These are phyloP conservation scores for Eucalyptus cloeziana DNA, from an alignment of 345 rosid genomes.

Conservation along the genomic window DNA sequence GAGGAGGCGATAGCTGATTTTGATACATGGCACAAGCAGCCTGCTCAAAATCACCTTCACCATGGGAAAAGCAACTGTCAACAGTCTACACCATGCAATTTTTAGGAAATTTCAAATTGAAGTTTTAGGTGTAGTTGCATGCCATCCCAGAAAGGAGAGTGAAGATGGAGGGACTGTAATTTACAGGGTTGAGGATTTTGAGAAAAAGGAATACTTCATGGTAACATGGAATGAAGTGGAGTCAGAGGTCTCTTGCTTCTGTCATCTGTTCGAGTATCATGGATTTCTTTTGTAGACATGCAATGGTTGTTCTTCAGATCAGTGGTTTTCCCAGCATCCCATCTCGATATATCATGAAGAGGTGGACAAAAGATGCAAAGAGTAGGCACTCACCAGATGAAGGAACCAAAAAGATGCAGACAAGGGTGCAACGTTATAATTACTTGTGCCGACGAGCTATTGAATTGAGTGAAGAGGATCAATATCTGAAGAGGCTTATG, in stretches of 20 bases:
- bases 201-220: slow-evolving; percentile 29
- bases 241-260: slow-evolving; percentile 33
- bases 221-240: slow-evolving; percentile 35
- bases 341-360: slow-evolving; percentile 28
- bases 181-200: slow-evolving; percentile 44
- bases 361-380: slow-evolving; percentile 52
- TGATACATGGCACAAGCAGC: slow-evolving; percentile 48
- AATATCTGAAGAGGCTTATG: slow-evolving; percentile 17
- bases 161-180: slow-evolving; percentile 16
- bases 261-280: slow-evolving; percentile 33
- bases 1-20: slow-evolving; percentile 54
- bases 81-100: slow-evolving; percentile 35
- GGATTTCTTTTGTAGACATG: slow-evolving; percentile 52
- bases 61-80: slow-evolving; percentile 49
- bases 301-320: slow-evolving; percentile 48
- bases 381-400: slow-evolving; percentile 14
- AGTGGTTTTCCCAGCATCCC: slow-evolving; percentile 37
- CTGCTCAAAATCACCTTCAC: slow-evolving; percentile 47
- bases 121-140: slow-evolving; percentile 46
- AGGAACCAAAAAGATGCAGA: slow-evolving; percentile 7
- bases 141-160: slow-evolving; percentile 36
- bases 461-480: slow-evolving; percentile 42
- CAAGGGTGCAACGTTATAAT: slow-evolving; percentile 39
- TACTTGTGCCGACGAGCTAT: slow-evolving; percentile 31
- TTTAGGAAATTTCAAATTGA: slow-evolving; percentile 49